Evolutionary conservation across 805 yeast genomes (phyloP).

Genomic region (Saturnispora sanitii): DNA sequence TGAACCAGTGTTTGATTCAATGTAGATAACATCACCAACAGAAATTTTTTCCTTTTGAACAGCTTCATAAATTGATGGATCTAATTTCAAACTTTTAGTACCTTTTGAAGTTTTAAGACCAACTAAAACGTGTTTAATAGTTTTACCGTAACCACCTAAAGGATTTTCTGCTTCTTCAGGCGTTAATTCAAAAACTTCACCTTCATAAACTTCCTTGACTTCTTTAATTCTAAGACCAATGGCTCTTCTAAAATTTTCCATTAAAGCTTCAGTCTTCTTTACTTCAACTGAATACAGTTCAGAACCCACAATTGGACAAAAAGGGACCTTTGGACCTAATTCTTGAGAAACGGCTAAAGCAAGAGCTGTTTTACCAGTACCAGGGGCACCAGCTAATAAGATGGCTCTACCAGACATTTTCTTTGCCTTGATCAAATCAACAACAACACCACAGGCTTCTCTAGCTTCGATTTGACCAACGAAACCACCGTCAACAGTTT

Average conservation of each 20-base stretch:
- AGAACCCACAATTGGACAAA: constrained; percentile 89
- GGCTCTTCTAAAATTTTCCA: constrained; percentile 92
- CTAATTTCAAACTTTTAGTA: constrained; percentile 93
- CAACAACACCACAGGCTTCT: constrained; percentile 82
- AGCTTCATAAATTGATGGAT: constrained; percentile 97
- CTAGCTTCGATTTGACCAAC: constrained; percentile 95
- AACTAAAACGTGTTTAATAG: constrained; percentile 70
- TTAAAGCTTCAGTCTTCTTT: constrained; percentile 90
- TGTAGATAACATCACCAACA: constrained; percentile 94
- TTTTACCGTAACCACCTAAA: constrained; percentile 73
- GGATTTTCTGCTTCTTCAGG: constrained; percentile 84
- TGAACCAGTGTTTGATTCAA: constrained; percentile 92
- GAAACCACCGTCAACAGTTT: constrained; percentile 83
- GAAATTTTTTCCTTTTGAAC: constrained; percentile 89
- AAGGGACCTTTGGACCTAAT: constrained; percentile 74
- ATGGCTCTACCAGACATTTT: constrained; percentile 96
- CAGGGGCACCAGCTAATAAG: constrained; percentile 94
- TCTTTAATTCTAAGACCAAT: constrained; percentile 94
- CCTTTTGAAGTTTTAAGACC: constrained; percentile 96
- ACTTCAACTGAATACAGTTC: constrained; percentile 88
- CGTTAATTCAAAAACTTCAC: constrained; percentile 95
- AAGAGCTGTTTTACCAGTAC: constrained; percentile 97
- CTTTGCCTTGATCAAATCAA: constrained; percentile 89
- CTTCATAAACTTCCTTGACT: constrained; percentile 95
- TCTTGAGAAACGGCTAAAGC: constrained; percentile 87